phyloP scores from a whole-genome alignment of 1,139 yeast species.

The Kodamaea sp. region DNA sequence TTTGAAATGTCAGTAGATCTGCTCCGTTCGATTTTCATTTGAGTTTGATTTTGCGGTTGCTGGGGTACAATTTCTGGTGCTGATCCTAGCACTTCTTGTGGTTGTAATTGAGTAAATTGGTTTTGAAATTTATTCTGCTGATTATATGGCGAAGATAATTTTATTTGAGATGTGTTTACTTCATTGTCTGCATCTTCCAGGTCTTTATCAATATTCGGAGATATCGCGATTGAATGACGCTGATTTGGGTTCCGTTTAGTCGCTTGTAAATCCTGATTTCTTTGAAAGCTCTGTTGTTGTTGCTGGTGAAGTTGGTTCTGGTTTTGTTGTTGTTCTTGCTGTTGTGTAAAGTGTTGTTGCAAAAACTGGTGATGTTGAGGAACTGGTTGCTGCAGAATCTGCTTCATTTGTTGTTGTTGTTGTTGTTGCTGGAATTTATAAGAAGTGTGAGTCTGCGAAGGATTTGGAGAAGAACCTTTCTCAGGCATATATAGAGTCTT shows the following conservation, averaged over 20 bases:
- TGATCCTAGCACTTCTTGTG: not conserved
- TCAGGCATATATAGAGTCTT: conserved; percentile 10
- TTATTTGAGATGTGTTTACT: not conserved
- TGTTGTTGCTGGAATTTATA: conserved; percentile 6
- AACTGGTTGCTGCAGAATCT: conserved; percentile 1
- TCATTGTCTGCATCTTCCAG: not conserved
- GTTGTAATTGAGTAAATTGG: not conserved
- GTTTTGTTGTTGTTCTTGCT: conserved; percentile 1
- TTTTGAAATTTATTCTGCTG: not conserved
- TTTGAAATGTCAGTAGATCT: not conserved
- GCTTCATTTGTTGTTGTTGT: conserved; percentile 8
- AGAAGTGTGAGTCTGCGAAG: conserved; percentile 1
- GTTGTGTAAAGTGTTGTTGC: conserved; percentile 2
- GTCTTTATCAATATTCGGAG: conserved; percentile 7
- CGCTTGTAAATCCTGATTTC: not conserved
- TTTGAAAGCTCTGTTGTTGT: conserved; percentile 2
- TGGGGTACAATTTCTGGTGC: conserved; percentile 6
- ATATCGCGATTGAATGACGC: conserved; percentile 10
- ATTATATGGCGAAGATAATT: conserved; percentile 1
- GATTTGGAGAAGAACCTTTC: not conserved
- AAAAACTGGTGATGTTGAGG: conserved; percentile 6
- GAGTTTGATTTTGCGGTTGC: not conserved
- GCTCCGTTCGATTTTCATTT: not conserved
- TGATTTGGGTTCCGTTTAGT: conserved; percentile 6
- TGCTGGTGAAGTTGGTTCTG: not conserved